phyloP scores from a whole-genome alignment of 2,329 filamentous ascomycete species.

The Colletotrichum incanum region DNA sequence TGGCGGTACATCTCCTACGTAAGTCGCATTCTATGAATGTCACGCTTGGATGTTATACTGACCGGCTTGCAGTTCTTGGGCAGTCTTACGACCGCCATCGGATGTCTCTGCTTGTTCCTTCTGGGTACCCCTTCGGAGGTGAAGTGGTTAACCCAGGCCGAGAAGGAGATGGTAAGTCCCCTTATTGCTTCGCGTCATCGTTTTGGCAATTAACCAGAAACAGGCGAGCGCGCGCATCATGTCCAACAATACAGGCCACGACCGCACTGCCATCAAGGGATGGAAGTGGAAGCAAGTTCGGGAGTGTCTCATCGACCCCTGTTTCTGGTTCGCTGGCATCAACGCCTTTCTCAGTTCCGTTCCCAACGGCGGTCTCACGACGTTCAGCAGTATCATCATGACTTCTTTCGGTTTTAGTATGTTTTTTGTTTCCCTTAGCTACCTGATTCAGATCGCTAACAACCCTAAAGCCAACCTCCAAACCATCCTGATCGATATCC shows the following conservation, averaged over 20 bases:
- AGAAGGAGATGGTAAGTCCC: slow-evolving; percentile 52
- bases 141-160: slow-evolving; percentile 53
- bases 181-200: not conserved
- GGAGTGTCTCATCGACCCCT: slow-evolving; percentile 54
- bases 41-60: not conserved
- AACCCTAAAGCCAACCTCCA: slow-evolving; percentile 51
- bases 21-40: slow-evolving; percentile 27
- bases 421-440: slow-evolving; percentile 9
- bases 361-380: slow-evolving; percentile 55
- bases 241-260: slow-evolving; percentile 55
- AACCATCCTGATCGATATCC: slow-evolving; percentile 56
- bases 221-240: slow-evolving; percentile 53
- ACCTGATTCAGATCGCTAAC: not conserved
- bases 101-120: slow-evolving; percentile 52
- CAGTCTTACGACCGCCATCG: slow-evolving; percentile 52
- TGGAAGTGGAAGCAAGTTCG: slow-evolving; percentile 57
- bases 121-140: slow-evolving; percentile 58
- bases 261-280: slow-evolving; percentile 54
- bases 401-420: slow-evolving; percentile 55
- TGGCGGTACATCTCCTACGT: slow-evolving; percentile 58
- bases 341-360: slow-evolving; percentile 56
- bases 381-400: slow-evolving; percentile 54
- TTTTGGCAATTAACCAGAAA: not conserved
- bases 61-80: slow-evolving; percentile 51
- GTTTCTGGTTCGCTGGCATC: slow-evolving; percentile 56